Evolutionary conservation across 1,139 yeast species (phyloP).

Genomic region (Meyerozyma smithsonii): DNA sequence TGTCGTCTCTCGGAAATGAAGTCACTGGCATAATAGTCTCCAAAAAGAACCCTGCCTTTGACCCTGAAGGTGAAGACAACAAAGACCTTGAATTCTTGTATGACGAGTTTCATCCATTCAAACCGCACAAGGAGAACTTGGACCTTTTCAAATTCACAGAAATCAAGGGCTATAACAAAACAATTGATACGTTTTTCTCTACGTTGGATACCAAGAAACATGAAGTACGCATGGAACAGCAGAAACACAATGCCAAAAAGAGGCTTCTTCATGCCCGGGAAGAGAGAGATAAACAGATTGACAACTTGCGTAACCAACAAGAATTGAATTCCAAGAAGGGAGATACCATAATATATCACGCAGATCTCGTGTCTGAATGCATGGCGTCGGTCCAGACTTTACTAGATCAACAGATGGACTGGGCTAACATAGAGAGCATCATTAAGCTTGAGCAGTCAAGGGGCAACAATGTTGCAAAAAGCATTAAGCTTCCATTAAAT

Average conservation of each 20-base stretch:
- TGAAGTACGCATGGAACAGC: conserved; percentile 67
- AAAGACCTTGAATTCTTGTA: conserved; percentile 48
- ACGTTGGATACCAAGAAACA: conserved; percentile 79
- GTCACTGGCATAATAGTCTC: conserved; percentile 63
- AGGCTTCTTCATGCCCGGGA: conserved; percentile 69
- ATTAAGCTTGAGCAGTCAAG: conserved; percentile 66
- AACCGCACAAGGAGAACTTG: conserved; percentile 45
- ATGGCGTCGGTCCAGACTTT: conserved; percentile 61
- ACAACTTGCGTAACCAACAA: conserved; percentile 62
- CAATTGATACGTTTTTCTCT: conserved; percentile 81
- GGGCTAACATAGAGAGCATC: conserved; percentile 82
- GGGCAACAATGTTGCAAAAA: conserved; percentile 59
- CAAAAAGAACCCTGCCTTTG: conserved; percentile 50
- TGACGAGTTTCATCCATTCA: conserved; percentile 85
- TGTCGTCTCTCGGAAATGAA: conserved; percentile 18
- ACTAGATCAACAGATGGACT: conserved; percentile 85
- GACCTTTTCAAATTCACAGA: conserved; percentile 30
- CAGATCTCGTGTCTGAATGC: conserved; percentile 70
- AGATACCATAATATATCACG: conserved; percentile 63
- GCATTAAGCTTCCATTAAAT: conserved; percentile 66
- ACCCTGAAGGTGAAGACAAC: conserved; percentile 29
- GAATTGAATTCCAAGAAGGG: conserved; percentile 65
- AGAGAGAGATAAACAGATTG: conserved; percentile 71
- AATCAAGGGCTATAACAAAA: conserved; percentile 65
- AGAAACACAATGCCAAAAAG: conserved; percentile 68